A percentile compares a stretch with the other conserved stretches of the same genome.
phyloP scores from a whole-genome alignment of 352 stramenopile species.

The Phytophthora colocasiae region DNA sequence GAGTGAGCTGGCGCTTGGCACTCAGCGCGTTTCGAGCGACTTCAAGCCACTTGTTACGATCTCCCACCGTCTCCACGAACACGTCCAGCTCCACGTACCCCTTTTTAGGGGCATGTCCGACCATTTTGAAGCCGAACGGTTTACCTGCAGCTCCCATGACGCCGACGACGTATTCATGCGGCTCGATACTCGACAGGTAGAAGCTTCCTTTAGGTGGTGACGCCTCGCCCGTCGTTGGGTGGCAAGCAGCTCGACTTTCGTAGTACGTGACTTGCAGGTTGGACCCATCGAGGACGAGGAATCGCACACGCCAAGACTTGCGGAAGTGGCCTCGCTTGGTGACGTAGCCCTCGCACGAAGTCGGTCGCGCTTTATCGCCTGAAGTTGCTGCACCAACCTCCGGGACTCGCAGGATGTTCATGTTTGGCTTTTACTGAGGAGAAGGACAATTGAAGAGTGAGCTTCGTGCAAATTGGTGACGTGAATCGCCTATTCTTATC shows the following conservation, averaged over 20 bases:
- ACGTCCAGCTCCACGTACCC: conserved; percentile 85
- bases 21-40: conserved; percentile 79
- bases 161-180: conserved; percentile 81
- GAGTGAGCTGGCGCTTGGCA: conserved; percentile 55
- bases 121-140: conserved; percentile 87
- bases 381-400: conserved; percentile 25
- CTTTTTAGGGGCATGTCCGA: conserved; percentile 77
- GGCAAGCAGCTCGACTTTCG: conserved; percentile 69
- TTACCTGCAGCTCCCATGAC: conserved; percentile 72
- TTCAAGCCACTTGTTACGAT: conserved; percentile 84
- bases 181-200: conserved; percentile 79
- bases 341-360: conserved; percentile 87
- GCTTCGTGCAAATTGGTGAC: background rate
- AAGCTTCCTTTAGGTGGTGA: conserved; percentile 67
- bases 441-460: conserved; percentile 11
- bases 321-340: conserved; percentile 86
- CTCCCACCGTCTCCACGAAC: conserved; percentile 67
- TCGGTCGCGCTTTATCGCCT: conserved; percentile 58
- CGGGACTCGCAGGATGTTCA: conserved; percentile 72
- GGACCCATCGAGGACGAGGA: conserved; percentile 76
- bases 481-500: conserved; percentile 34
- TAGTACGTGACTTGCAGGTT: conserved; percentile 78
- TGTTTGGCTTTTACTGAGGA: conserved; percentile 17
- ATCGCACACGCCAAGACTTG: conserved; percentile 87
- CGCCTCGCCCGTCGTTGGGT: conserved; percentile 27